A percentile compares a stretch with the other conserved stretches of the same genome.
These are phyloP conservation scores for Cyclotella atomus DNA, from an alignment of 108 stramenopile species.

Conservation along the genomic window DNA sequence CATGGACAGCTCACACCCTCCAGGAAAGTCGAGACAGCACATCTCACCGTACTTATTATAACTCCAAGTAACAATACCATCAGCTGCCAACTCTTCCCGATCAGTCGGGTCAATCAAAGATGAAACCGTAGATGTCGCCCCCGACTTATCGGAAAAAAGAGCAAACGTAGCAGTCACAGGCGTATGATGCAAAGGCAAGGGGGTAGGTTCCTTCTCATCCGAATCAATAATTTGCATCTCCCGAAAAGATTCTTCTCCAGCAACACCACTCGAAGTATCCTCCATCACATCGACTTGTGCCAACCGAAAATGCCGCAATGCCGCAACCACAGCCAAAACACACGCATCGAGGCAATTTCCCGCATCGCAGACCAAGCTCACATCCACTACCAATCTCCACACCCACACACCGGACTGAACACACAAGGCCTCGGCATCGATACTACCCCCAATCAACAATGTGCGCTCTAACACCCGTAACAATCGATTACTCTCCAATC, in stretches of 20 bases:
- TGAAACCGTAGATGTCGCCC: constrained; percentile 57
- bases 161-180: constrained; percentile 92
- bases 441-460: constrained; percentile 68
- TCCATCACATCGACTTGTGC: constrained; percentile 83
- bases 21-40: constrained; percentile 81
- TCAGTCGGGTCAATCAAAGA: constrained; percentile 80
- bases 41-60: constrained; percentile 91
- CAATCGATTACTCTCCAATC: constrained; percentile 74
- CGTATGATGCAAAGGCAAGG: constrained; percentile 93
- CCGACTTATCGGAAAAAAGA: constrained; percentile 70
- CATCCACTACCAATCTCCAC: constrained; percentile 82
- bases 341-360: constrained; percentile 90
- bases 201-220: constrained; percentile 88
- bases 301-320: constrained; percentile 89
- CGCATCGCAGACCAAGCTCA: constrained; percentile 83
- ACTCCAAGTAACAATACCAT: constrained; percentile 76
- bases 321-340: constrained; percentile 89
- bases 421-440: constrained; percentile 94
- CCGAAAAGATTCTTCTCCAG: constrained; percentile 32
- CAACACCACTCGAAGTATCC: constrained; percentile 46
- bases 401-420: constrained; percentile 86
- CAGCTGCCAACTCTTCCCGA: constrained; percentile 82
- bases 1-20: constrained; percentile 75
- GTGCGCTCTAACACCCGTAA: constrained; percentile 76
- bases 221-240: constrained; percentile 64